These are phyloP conservation scores for Lipomyces japonicus DNA, from an alignment of 805 yeast species.

Conservation along the genomic window DNA sequence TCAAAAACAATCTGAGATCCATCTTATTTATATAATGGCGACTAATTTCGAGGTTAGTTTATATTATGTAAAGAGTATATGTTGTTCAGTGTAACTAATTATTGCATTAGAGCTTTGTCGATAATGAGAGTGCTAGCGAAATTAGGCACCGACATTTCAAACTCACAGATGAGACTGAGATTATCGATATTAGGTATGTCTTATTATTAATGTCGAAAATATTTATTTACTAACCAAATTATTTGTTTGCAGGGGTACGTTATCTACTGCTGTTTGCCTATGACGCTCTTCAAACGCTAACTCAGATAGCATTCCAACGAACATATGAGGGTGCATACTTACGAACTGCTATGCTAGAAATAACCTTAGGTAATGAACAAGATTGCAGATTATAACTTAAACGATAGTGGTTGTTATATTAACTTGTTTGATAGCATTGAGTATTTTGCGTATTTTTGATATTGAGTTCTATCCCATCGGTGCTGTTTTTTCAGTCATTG, in stretches of 20 bases:
- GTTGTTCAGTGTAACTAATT: no score
- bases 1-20: no score
- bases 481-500: constrained; percentile 20
- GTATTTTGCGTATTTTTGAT: constrained; percentile 25
- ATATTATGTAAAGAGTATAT: no score
- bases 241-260: background rate
- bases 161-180: constrained; percentile 19
- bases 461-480: constrained; percentile 30
- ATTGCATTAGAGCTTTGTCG: constrained; percentile 17
- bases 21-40: no score
- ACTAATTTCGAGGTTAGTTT: no score
- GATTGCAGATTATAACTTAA: constrained; percentile 13
- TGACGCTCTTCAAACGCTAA: background rate
- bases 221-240: background rate
- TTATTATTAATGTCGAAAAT: constrained; percentile 12
- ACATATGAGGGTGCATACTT: constrained; percentile 83
- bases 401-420: constrained; percentile 8
- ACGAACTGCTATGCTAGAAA: constrained; percentile 64
- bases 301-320: constrained; percentile 69
- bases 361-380: constrained; percentile 60
- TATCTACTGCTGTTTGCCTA: background rate
- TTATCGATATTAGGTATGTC: constrained; percentile 26
- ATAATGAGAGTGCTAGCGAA: constrained; percentile 9
- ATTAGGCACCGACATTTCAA: constrained; percentile 6
- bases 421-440: constrained; percentile 11